Percentiles rank a stretch among this genome's conserved stretches.
Evolutionary conservation across 73 alveolate genomes (phyloP).

Genomic region (Paramecium pentaurelia): DNA sequence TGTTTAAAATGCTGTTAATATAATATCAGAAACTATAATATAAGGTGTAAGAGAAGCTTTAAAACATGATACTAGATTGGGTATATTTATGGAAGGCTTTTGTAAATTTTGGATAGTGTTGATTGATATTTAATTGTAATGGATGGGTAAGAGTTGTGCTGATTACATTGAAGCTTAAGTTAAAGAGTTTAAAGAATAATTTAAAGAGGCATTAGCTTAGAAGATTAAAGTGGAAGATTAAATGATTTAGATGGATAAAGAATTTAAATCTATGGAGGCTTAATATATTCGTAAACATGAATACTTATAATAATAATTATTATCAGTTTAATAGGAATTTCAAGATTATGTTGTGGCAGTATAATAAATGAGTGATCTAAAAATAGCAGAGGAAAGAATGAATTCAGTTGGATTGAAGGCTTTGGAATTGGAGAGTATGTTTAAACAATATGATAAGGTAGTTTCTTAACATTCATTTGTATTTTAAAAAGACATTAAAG

Average conservation of each 20-base stretch:
- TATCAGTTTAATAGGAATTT: background rate
- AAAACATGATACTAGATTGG: constrained; percentile 8
- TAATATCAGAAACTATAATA: background rate
- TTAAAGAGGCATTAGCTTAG: background rate
- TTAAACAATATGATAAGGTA: background rate
- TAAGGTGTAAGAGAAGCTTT: background rate
- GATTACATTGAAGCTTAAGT: background rate
- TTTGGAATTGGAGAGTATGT: background rate
- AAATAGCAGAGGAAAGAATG: constrained; percentile 1
- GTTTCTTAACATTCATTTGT: background rate
- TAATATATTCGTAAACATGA: background rate
- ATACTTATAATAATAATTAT: background rate
- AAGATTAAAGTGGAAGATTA: background rate
- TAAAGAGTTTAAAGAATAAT: background rate
- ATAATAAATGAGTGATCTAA: constrained; percentile 5
- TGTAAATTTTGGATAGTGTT: constrained; percentile 3
- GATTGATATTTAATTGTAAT: background rate
- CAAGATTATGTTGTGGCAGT: background rate
- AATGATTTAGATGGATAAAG: background rate
- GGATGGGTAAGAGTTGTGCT: constrained; percentile 28
- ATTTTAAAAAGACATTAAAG: background rate
- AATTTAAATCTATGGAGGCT: background rate
- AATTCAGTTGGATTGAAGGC: constrained; percentile 11
- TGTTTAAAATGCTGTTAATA: background rate
- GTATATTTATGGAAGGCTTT: background rate